These are phyloP conservation scores for Solanum bulbocastanum DNA, from an alignment of 257 asterid genomes.

Conservation along the genomic window DNA sequence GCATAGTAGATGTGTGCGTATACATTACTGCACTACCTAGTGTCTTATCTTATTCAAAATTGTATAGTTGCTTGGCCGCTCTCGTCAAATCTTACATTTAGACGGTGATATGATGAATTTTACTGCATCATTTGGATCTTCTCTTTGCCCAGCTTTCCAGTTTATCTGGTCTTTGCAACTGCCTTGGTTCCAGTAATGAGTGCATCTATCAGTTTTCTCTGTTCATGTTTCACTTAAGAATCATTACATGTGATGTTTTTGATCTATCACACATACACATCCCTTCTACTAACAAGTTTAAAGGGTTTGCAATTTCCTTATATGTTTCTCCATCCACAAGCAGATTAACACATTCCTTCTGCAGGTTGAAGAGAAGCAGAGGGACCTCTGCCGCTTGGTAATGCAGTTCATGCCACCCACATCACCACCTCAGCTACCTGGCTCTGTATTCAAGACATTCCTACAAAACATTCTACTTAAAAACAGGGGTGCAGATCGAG, in stretches of 20 bases:
- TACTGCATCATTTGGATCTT: not conserved
- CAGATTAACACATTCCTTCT: not conserved
- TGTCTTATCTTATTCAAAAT: not conserved
- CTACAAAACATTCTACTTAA: constrained; percentile 73
- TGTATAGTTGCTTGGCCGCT: not conserved
- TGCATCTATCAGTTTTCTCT: not conserved
- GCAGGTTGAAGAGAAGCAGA: constrained; percentile 93
- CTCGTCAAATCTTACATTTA: not conserved
- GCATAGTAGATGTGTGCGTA: not conserved
- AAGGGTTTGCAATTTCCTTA: not conserved
- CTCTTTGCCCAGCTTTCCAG: not conserved
- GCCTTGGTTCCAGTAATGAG: not conserved
- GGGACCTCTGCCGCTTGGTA: constrained; percentile 82
- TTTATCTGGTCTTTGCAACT: not conserved
- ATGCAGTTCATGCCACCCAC: constrained; percentile 90
- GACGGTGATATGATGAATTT: not conserved
- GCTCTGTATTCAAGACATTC: constrained; percentile 77
- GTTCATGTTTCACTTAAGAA: not conserved
- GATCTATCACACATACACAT: not conserved
- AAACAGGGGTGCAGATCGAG: constrained; percentile 92
- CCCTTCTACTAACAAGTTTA: not conserved
- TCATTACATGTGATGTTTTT: not conserved
- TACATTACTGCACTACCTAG: not conserved
- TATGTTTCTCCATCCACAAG: constrained; percentile 3
- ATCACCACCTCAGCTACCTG: constrained; percentile 67